phyloP scores from a whole-genome alignment of 306 rosid genomes.

The Malus fusca region DNA sequence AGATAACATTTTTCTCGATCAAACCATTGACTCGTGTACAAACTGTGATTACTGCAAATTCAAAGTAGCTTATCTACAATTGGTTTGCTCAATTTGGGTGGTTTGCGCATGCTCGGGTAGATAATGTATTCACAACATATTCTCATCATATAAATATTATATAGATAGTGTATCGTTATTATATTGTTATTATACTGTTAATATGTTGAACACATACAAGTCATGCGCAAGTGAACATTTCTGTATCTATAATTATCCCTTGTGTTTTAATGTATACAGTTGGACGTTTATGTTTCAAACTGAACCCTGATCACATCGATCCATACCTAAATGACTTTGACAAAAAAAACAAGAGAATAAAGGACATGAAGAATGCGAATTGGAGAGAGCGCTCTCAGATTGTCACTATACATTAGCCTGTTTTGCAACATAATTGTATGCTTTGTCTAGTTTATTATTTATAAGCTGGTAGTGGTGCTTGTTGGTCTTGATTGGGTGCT shows the following conservation, averaged over 20 bases:
- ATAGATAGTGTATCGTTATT: too few relatives aligned
- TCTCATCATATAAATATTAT: too few relatives aligned
- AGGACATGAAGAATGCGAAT: neutral
- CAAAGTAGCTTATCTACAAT: neutral
- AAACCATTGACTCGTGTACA: neutral
- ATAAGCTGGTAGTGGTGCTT: neutral
- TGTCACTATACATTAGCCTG: neutral
- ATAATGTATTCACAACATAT: too few relatives aligned
- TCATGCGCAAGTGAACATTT: too few relatives aligned
- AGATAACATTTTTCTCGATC: neutral
- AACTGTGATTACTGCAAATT: neutral
- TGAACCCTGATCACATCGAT: neutral
- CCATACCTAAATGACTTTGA: neutral
- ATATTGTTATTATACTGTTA: too few relatives aligned
- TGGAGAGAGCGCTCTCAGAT: neutral
- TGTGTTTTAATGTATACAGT: neutral
- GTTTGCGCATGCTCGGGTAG: too few relatives aligned
- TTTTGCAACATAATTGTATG: conserved; percentile 2
- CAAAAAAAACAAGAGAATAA: neutral
- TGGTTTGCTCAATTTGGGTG: too few relatives aligned
- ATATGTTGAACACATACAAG: too few relatives aligned
- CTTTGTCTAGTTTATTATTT: neutral
- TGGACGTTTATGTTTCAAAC: neutral
- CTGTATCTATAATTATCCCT: neutral
- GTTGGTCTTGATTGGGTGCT: neutral